Percentiles rank a stretch among this genome's conserved stretches.
These are phyloP conservation scores for Noccaea bulbosa DNA, from an alignment of 345 rosid species.

Conservation along the genomic window DNA sequence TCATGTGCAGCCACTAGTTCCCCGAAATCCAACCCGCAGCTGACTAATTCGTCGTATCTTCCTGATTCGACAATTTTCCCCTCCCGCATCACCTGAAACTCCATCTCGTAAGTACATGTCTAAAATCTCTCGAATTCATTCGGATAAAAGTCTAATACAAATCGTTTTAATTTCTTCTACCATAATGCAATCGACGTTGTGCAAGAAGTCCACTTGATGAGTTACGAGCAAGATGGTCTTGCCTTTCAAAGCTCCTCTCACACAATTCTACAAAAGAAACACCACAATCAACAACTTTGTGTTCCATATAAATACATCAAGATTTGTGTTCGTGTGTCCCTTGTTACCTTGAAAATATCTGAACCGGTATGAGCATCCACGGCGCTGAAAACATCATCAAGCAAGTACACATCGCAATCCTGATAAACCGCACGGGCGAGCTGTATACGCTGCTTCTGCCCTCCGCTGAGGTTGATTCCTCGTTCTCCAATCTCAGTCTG, in stretches of 20 bases:
- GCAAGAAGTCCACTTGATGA: conserved; percentile 96
- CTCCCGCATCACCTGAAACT: conserved; percentile 82
- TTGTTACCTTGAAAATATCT: conserved; percentile 77
- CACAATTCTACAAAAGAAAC: conserved; percentile 66
- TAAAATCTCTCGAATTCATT: background rate
- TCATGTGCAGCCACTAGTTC: conserved; percentile 89
- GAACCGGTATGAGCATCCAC: conserved; percentile 99
- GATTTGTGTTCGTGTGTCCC: background rate
- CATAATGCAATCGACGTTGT: conserved; percentile 79
- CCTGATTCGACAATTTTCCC: conserved; percentile 90
- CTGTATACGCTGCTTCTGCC: conserved; percentile 96
- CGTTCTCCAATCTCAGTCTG: conserved; percentile 97
- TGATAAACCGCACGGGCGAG: conserved; percentile 95
- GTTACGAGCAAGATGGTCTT: conserved; percentile 91
- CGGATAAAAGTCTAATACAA: background rate
- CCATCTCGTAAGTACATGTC: conserved; percentile 18
- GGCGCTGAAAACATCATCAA: conserved; percentile 94
- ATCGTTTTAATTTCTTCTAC: conserved; percentile 38
- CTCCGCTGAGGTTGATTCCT: conserved; percentile 96
- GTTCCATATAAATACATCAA: conserved; percentile 16
- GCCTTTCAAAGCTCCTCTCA: conserved; percentile 80
- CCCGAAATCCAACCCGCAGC: conserved; percentile 69
- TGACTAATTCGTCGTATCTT: conserved; percentile 62
- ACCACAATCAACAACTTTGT: conserved; percentile 27
- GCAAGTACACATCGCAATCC: conserved; percentile 84